Conservation (phyloP, 768 basidiomycete species). For the Hypholoma fasciculare region DNA sequence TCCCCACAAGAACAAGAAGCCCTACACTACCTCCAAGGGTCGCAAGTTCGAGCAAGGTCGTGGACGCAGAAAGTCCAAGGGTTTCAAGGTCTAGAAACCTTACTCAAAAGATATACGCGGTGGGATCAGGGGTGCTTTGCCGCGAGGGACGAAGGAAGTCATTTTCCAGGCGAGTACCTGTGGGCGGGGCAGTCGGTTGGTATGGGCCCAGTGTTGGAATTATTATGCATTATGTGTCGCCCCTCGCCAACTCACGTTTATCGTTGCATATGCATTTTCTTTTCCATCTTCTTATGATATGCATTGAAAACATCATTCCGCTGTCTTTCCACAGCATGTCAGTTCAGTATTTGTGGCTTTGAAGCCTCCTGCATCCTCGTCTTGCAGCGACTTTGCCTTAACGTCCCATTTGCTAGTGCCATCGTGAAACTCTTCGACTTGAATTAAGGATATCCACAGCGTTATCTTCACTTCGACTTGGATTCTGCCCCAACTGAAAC, state of each 20-base stretch:
- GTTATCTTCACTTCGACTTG: too few relatives aligned
- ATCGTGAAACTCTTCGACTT: too few relatives aligned
- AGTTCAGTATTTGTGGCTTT: too few relatives aligned
- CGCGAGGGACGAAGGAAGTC: slow-evolving; percentile 4
- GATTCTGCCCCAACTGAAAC: too few relatives aligned
- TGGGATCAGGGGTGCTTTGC: slow-evolving; percentile 10
- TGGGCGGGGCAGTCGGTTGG: slow-evolving; percentile 15
- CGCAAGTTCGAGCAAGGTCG: slow-evolving; percentile 99
- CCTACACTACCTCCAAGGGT: slow-evolving; percentile 93
- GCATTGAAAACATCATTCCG: slow-evolving; percentile 9
- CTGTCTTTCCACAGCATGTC: too few relatives aligned
- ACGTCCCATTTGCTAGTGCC: too few relatives aligned
- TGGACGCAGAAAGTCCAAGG: slow-evolving; percentile 98
- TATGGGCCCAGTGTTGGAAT: slow-evolving; percentile 24
- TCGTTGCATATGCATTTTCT: slow-evolving; percentile 28
- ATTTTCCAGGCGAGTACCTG: slow-evolving; percentile 11
- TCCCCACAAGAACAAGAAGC: slow-evolving; percentile 99
- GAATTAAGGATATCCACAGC: too few relatives aligned
- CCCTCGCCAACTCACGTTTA: slow-evolving; percentile 16
- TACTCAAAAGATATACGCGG: slow-evolving; percentile 25
- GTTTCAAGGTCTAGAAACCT: slow-evolving; percentile 86
- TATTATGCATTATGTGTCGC: slow-evolving; percentile 36
- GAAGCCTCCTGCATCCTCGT: too few relatives aligned
- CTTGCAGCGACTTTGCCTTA: too few relatives aligned
- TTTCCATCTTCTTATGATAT: slow-evolving; percentile 18